A percentile compares a stretch with the other conserved stretches of the same genome.
Evolutionary conservation across 805 yeast genomes (phyloP).

Genomic region (Candida schatavii): DNA sequence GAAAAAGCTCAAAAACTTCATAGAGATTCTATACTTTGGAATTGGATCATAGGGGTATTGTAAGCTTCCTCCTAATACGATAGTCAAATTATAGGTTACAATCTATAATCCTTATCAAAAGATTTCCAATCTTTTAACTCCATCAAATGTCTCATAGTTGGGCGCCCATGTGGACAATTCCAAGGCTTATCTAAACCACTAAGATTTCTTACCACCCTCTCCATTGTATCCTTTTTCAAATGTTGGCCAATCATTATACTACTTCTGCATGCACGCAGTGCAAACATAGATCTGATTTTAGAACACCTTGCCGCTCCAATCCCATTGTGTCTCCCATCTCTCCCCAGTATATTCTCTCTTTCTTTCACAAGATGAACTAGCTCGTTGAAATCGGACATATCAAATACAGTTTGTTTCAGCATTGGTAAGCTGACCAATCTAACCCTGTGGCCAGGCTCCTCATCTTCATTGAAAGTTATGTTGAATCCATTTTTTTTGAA

Average conservation of each 20-base stretch:
- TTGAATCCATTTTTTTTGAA: constrained; percentile 77
- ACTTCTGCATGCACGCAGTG: constrained; percentile 92
- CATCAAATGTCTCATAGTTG: constrained; percentile 88
- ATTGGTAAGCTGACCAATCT: constrained; percentile 64
- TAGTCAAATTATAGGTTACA: too few relatives aligned
- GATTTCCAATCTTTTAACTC: constrained; percentile 39
- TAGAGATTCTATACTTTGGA: too few relatives aligned
- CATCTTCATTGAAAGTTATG: constrained; percentile 47
- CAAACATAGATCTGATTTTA: constrained; percentile 79
- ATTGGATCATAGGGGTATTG: too few relatives aligned
- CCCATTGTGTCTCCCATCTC: constrained; percentile 11
- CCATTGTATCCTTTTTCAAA: constrained; percentile 60
- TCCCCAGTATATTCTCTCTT: constrained; percentile 15
- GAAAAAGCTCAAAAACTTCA: too few relatives aligned
- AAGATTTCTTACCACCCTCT: constrained; percentile 60
- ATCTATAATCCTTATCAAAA: constrained; percentile 14
- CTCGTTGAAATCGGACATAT: constrained; percentile 69
- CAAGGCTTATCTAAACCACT: constrained; percentile 85
- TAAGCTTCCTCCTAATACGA: too few relatives aligned
- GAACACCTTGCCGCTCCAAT: constrained; percentile 51
- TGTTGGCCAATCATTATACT: constrained; percentile 92
- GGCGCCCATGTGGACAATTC: constrained; percentile 97
- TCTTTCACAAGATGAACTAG: constrained; percentile 65
- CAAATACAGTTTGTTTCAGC: constrained; percentile 68
- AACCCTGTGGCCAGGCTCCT: constrained; percentile 56